Conservation (phyloP, 306 rosid species). For the Begonia fuchsioides region DNA sequence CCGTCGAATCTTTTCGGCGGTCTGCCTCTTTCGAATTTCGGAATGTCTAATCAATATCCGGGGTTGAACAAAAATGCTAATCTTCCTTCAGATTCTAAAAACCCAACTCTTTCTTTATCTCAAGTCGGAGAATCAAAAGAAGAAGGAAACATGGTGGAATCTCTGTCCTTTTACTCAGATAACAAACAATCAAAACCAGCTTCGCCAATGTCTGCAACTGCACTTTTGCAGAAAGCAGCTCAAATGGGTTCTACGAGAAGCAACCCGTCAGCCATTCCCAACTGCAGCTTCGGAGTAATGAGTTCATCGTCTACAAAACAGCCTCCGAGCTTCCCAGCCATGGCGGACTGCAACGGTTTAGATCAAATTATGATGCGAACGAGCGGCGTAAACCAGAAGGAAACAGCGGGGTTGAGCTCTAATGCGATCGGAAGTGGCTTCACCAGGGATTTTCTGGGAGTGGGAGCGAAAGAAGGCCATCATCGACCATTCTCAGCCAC, state of each 20-base stretch:
- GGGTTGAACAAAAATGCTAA: neutral
- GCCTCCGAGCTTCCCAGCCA: no score
- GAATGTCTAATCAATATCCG: neutral
- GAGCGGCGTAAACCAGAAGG: conserved; percentile 1
- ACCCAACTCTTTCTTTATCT: no score
- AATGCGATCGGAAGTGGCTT: conserved; percentile 17
- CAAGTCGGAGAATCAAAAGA: no score
- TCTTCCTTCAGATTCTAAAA: no score
- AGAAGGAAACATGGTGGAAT: conserved; percentile 5
- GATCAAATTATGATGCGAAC: conserved; percentile 28
- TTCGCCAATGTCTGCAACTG: conserved; percentile 52
- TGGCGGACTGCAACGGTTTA: conserved; percentile 7
- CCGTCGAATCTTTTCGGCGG: conserved; percentile 23
- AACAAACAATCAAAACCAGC: conserved; percentile 15
- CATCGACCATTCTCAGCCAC: conserved; percentile 32
- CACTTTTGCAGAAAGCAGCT: conserved; percentile 36
- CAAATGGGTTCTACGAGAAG: conserved; percentile 33
- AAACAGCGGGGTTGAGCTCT: neutral
- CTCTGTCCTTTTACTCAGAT: conserved; percentile 3
- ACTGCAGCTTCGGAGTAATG: conserved; percentile 41
- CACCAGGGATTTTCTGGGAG: conserved; percentile 81
- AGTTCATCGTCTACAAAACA: conserved; percentile 13
- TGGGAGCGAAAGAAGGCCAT: conserved; percentile 29
- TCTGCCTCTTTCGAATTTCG: conserved; percentile 12
- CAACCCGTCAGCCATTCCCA: conserved; percentile 23